Conservation (phyloP, 1,139 yeast genomes). For the Pichia sp. region DNA sequence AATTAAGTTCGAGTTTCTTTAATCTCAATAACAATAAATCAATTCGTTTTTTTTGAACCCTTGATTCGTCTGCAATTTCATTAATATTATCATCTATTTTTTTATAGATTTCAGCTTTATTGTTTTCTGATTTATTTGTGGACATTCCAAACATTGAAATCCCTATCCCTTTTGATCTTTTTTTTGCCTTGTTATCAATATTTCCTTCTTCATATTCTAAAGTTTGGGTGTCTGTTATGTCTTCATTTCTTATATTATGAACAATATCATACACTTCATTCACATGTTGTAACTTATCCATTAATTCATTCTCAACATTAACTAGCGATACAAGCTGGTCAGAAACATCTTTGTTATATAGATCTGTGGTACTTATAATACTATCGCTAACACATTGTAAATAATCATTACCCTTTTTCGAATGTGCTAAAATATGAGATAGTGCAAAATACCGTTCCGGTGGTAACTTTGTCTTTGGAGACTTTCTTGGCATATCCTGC, state of each 20-base stretch:
- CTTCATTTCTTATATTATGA: slow-evolving; percentile 9
- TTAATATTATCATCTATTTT: slow-evolving; percentile 30
- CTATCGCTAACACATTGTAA: slow-evolving; percentile 10
- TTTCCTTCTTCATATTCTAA: not conserved
- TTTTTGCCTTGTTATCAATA: not conserved
- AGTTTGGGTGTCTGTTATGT: slow-evolving; percentile 7
- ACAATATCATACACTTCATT: slow-evolving; percentile 10
- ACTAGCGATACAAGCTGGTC: slow-evolving; percentile 12
- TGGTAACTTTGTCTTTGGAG: slow-evolving; percentile 11
- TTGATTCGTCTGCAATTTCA: slow-evolving; percentile 15
- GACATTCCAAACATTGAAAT: slow-evolving; percentile 9
- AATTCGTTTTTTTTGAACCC: slow-evolving; percentile 16
- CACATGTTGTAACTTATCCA: slow-evolving; percentile 7
- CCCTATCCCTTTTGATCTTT: slow-evolving; percentile 1
- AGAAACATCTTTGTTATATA: slow-evolving; percentile 12
- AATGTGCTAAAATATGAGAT: slow-evolving; percentile 12
- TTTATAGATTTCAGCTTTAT: slow-evolving; percentile 3
- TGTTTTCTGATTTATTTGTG: slow-evolving; percentile 1
- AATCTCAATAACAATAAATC: slow-evolving; percentile 21
- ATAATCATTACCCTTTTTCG: not conserved
- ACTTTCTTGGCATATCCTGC: slow-evolving; percentile 1
- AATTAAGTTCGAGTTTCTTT: slow-evolving; percentile 22
- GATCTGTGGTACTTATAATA: slow-evolving; percentile 7
- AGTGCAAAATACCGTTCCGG: slow-evolving; percentile 11
- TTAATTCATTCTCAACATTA: slow-evolving; percentile 10